phyloP scores from a whole-genome alignment of 371 early-diverging fungal species.

The Mortierella sp. region DNA sequence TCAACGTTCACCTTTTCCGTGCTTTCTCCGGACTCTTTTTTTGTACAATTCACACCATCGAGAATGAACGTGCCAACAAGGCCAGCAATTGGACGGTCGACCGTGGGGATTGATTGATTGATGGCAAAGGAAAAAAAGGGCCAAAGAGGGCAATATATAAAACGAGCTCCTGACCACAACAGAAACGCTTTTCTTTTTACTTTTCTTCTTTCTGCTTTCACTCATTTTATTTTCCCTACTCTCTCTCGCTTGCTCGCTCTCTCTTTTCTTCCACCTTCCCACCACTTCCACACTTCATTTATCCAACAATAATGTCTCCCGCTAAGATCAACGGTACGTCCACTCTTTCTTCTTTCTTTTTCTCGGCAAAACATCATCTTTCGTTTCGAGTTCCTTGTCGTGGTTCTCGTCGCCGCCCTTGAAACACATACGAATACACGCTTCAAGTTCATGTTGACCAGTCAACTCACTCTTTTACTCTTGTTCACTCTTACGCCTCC shows the following conservation, averaged over 20 bases:
- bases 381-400: neutral
- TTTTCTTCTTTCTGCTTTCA: neutral
- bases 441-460: no score
- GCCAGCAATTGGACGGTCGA: no score
- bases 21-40: slow-evolving; percentile 16
- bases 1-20: neutral
- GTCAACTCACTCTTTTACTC: neutral
- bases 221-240: slow-evolving; percentile 2
- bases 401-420: neutral
- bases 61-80: slow-evolving; percentile 1
- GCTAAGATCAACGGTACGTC: slow-evolving; percentile 57
- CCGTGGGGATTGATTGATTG: neutral
- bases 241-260: neutral
- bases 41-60: neutral
- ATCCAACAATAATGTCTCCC: slow-evolving; percentile 26
- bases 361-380: neutral
- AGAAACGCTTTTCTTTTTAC: slow-evolving; percentile 12
- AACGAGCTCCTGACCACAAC: neutral
- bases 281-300: neutral
- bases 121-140: neutral
- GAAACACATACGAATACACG: neutral
- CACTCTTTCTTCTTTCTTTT: neutral
- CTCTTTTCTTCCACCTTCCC: neutral
- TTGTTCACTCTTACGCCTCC: neutral
- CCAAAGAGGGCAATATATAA: neutral